Evolutionary conservation across 345 rosid species (phyloP).

Genomic region (Reutealis trisperma): DNA sequence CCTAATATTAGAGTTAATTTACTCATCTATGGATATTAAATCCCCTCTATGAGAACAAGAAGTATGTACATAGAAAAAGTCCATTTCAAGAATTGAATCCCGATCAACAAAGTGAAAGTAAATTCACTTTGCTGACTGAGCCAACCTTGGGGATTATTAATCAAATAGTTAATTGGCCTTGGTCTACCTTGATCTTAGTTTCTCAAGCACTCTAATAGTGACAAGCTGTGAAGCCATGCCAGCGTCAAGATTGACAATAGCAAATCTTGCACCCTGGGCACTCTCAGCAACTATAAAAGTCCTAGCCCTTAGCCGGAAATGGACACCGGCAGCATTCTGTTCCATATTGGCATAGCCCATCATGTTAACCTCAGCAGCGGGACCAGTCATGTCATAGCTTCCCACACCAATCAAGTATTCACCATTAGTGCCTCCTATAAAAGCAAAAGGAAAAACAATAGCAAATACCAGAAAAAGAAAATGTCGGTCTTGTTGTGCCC

Average conservation of each 20-base stretch:
- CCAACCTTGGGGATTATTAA: too few relatives aligned
- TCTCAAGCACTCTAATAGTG: constrained; percentile 43
- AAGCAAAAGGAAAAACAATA: constrained; percentile 10
- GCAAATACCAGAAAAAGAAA: neutral
- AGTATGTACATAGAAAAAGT: too few relatives aligned
- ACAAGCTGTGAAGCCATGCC: constrained; percentile 74
- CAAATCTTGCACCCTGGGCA: constrained; percentile 46
- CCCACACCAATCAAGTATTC: constrained; percentile 55
- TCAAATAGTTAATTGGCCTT: too few relatives aligned
- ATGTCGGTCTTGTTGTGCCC: neutral
- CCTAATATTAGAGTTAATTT: too few relatives aligned
- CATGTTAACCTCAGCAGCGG: constrained; percentile 58
- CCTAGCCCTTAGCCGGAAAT: constrained; percentile 58
- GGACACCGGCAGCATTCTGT: constrained; percentile 54
- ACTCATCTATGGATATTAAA: too few relatives aligned
- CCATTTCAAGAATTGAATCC: too few relatives aligned
- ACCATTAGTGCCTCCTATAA: constrained; percentile 13
- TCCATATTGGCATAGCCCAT: constrained; percentile 63
- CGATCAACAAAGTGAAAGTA: neutral
- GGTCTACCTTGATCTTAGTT: constrained; percentile 42
- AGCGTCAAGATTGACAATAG: constrained; percentile 58
- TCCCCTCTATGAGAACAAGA: too few relatives aligned
- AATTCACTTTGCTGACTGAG: too few relatives aligned
- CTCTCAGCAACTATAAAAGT: constrained; percentile 52
- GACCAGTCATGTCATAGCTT: constrained; percentile 63